Conservation (phyloP, 495 filamentous ascomycete genomes). For the Rostrohypoxylon terebratum region DNA sequence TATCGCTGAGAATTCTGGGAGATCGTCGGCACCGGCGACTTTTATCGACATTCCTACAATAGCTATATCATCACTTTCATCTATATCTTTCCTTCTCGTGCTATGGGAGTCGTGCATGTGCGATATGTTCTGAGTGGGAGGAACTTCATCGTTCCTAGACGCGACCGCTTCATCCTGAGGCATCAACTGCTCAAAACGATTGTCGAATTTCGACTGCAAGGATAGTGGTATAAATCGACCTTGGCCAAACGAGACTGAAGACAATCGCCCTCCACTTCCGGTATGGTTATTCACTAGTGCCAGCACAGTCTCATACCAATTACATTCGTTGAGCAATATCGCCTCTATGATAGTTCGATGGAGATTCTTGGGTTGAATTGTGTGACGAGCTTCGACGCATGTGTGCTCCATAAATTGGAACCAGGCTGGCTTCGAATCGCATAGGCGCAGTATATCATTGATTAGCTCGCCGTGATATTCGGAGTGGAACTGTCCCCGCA, state of each 20-base stretch:
- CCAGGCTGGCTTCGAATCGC: neutral
- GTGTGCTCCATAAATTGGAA: neutral
- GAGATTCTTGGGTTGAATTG: neutral
- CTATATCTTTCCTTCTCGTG: neutral
- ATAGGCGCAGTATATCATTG: neutral
- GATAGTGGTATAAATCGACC: slow-evolving; percentile 7
- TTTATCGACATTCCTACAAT: slow-evolving; percentile 65
- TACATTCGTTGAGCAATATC: neutral
- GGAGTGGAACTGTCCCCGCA: neutral
- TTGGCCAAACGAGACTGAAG: slow-evolving; percentile 1
- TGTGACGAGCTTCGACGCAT: neutral
- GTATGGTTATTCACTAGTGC: neutral
- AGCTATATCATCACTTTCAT: slow-evolving; percentile 56
- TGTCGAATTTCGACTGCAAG: neutral
- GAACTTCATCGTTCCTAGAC: neutral
- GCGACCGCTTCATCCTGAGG: neutral
- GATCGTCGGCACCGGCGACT: slow-evolving; percentile 61
- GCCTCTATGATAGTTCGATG: neutral
- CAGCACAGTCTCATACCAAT: slow-evolving; percentile 3
- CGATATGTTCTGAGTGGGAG: neutral
- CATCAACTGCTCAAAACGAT: neutral
- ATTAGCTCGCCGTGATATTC: neutral
- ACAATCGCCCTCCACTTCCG: neutral
- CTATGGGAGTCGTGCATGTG: neutral
- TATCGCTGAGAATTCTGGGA: slow-evolving; percentile 60